Percentiles rank a stretch among this genome's conserved stretches.
Evolutionary conservation across 495 filamentous ascomycete species (phyloP).

Genomic region (Acidomyces sp.): DNA sequence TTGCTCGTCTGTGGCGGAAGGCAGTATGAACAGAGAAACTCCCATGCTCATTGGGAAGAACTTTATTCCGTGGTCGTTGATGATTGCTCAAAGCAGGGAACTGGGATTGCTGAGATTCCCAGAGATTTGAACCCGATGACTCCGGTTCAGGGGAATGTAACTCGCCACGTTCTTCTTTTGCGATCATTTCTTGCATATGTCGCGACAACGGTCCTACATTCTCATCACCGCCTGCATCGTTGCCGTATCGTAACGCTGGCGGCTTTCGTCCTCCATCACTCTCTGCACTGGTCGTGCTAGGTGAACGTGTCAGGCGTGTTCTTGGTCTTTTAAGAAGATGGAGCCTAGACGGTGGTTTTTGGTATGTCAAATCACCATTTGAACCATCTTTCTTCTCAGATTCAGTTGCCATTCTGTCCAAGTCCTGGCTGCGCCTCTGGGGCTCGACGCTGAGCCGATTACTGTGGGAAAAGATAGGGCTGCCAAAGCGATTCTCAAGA

Average conservation of each 20-base stretch:
- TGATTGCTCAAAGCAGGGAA: not conserved
- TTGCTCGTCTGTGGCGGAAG: constrained; percentile 9
- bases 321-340: not conserved
- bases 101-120: constrained; percentile 21
- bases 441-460: constrained; percentile 24
- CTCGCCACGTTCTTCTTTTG: constrained; percentile 13
- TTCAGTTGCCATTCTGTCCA: not conserved
- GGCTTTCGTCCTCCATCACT: constrained; percentile 4
- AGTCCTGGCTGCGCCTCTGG: constrained; percentile 7
- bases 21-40: constrained; percentile 9
- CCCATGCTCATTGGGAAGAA: not conserved
- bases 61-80: not conserved
- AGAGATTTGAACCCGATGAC: constrained; percentile 29
- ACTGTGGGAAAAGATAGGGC: constrained; percentile 47
- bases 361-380: not conserved
- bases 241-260: constrained; percentile 1
- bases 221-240: constrained; percentile 26
- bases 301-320: constrained; percentile 4
- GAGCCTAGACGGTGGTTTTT: constrained; percentile 4
- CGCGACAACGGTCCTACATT: constrained; percentile 48
- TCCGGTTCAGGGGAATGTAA: constrained; percentile 13
- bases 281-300: constrained; percentile 9
- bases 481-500: constrained; percentile 60
- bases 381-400: constrained; percentile 26
- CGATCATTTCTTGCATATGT: constrained; percentile 45